Evolutionary conservation across 768 basidiomycete genomes (phyloP).

Genomic region (Cystofilobasidium macerans): DNA sequence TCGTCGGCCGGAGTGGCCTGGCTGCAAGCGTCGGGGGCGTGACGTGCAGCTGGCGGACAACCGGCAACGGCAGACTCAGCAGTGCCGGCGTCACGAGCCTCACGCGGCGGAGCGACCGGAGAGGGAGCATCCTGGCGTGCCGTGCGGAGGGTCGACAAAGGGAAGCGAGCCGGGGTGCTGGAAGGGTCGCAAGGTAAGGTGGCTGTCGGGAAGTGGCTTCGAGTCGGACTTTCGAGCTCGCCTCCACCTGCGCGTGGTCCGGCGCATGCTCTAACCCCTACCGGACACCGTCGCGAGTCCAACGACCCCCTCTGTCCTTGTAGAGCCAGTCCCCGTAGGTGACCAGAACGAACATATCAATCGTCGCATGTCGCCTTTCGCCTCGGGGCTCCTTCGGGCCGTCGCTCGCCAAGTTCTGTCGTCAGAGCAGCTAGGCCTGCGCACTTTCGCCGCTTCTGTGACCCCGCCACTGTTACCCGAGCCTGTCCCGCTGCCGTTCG

Average conservation of each 20-base stretch:
- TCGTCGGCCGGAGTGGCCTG: not conserved
- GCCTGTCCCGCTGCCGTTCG: slow-evolving; percentile 20
- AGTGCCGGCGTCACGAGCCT: not conserved
- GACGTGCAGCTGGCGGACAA: not conserved
- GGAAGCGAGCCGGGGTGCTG: not conserved
- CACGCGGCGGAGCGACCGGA: slow-evolving; percentile 1
- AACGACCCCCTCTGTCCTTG: no score
- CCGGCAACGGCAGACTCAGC: not conserved
- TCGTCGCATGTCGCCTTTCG: not conserved
- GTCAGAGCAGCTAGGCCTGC: not conserved
- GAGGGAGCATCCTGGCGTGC: slow-evolving; percentile 9
- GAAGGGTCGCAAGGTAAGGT: not conserved
- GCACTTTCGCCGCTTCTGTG: not conserved
- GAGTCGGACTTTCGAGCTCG: no score
- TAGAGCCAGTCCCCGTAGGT: no score
- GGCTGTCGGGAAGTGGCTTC: no score
- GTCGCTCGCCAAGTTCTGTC: not conserved
- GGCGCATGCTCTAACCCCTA: no score
- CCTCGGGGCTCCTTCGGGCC: not conserved
- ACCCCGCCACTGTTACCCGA: slow-evolving; percentile 8
- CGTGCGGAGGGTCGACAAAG: not conserved
- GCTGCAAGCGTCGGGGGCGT: not conserved
- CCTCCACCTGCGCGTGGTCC: no score
- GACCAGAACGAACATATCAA: no score
- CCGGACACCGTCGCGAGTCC: no score